A percentile compares a stretch with the other conserved stretches of the same genome.
Conservation (phyloP, 2,329 filamentous ascomycete genomes). For the Calcarisporium arbuscula region DNA sequence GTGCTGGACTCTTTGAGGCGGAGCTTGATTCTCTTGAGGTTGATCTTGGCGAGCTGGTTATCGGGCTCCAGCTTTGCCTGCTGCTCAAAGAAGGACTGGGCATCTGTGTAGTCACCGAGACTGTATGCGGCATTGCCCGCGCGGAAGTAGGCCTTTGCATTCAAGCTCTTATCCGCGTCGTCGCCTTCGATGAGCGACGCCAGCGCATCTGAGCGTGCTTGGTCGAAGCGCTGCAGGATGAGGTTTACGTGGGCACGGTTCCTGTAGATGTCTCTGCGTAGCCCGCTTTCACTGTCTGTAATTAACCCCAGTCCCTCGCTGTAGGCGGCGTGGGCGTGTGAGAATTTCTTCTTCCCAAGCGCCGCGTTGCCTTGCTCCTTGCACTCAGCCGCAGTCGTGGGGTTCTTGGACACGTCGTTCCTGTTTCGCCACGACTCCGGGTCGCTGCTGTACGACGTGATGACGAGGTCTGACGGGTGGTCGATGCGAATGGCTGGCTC, state of each 20-base stretch:
- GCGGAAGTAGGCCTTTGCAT: constrained; percentile 25
- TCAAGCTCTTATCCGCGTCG: constrained; percentile 13
- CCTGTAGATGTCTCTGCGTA: constrained; percentile 24
- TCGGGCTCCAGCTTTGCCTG: constrained; percentile 18
- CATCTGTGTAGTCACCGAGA: constrained; percentile 17
- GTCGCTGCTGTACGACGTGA: constrained; percentile 8
- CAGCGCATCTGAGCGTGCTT: constrained; percentile 21
- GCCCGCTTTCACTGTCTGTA: constrained; percentile 5
- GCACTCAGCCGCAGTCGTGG: constrained; percentile 11
- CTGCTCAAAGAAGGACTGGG: constrained; percentile 16
- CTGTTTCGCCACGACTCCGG: constrained; percentile 14
- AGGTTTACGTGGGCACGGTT: constrained; percentile 26
- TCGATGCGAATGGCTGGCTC: constrained; percentile 31
- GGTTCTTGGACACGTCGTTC: neutral
- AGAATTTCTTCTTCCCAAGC: constrained; percentile 15
- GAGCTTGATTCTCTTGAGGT: constrained; percentile 13
- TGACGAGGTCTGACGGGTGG: constrained; percentile 24
- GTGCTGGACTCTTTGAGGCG: constrained; percentile 19
- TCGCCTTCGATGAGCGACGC: constrained; percentile 19
- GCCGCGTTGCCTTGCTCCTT: constrained; percentile 24
- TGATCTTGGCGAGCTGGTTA: constrained; percentile 11
- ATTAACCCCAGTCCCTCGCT: constrained; percentile 16
- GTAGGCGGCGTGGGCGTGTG: constrained; percentile 18
- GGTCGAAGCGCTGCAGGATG: constrained; percentile 22
- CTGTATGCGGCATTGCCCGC: constrained; percentile 24